These are phyloP conservation scores for Aspergillus asperescens DNA, from an alignment of 495 filamentous ascomycete species.

Conservation along the genomic window DNA sequence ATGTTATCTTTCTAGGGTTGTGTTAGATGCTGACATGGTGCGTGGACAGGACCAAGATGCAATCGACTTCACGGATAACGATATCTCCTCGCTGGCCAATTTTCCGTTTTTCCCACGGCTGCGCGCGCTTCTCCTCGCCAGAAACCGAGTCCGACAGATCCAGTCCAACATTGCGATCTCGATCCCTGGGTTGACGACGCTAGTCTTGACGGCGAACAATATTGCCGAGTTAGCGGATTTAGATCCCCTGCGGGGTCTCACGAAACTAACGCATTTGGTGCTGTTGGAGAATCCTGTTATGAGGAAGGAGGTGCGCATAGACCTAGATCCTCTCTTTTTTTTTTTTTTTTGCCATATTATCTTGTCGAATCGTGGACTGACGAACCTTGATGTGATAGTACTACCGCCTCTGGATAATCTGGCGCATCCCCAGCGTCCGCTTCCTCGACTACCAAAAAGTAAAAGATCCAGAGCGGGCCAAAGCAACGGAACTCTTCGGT, in stretches of 20 bases:
- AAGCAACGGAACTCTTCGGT: constrained; percentile 78
- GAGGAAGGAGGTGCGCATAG: constrained; percentile 72
- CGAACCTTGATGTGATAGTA: constrained; percentile 48
- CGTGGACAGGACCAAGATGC: constrained; percentile 69
- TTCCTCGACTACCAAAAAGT: constrained; percentile 94
- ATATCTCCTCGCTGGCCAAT: constrained; percentile 81
- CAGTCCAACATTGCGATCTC: constrained; percentile 66
- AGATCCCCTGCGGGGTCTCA: constrained; percentile 69
- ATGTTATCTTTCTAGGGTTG: neutral
- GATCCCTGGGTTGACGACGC: constrained; percentile 68
- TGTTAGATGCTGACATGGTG: constrained; percentile 7
- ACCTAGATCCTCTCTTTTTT: neutral
- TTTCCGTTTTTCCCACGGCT: constrained; percentile 91
- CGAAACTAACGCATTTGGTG: constrained; percentile 68
- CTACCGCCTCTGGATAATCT: constrained; percentile 89
- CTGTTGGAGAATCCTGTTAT: constrained; percentile 85
- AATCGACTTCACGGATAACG: constrained; percentile 98
- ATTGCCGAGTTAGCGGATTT: constrained; percentile 78
- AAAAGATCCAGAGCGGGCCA: constrained; percentile 71
- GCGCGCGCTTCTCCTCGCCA: constrained; percentile 77
- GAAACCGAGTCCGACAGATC: constrained; percentile 80
- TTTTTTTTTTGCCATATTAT: too few species aligned
- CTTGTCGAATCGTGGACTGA: too few species aligned
- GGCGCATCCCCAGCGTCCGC: constrained; percentile 74
- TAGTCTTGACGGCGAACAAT: constrained; percentile 75